Conservation (phyloP, 305 asterid species). For the Solanum hybrid region DNA sequence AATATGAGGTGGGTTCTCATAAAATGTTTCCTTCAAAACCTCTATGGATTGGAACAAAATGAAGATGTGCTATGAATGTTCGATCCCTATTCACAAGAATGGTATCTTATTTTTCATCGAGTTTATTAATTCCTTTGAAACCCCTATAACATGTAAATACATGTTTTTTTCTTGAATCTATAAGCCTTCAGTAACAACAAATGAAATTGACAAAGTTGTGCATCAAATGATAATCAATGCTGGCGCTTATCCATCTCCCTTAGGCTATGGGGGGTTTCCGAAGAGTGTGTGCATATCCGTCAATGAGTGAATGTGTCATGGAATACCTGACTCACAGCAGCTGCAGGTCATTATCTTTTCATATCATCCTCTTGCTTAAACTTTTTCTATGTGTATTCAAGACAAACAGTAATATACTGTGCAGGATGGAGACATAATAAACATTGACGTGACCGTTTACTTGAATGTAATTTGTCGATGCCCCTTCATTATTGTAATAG, state of each 20-base stretch:
- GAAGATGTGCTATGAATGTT: neutral
- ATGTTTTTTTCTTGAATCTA: slow-evolving; percentile 4
- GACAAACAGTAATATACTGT: too few species aligned
- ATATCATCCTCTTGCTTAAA: too few species aligned
- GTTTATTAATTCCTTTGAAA: neutral
- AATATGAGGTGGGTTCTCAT: neutral
- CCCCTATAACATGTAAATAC: neutral
- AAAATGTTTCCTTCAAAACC: neutral
- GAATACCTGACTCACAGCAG: slow-evolving; percentile 76
- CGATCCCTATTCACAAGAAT: neutral
- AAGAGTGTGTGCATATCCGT: slow-evolving; percentile 97
- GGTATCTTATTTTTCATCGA: neutral
- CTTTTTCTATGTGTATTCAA: too few species aligned
- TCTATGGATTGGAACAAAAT: neutral
- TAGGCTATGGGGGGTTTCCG: slow-evolving; percentile 94
- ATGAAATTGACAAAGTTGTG: slow-evolving; percentile 90
- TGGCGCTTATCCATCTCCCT: slow-evolving; percentile 96
- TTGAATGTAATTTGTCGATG: too few species aligned
- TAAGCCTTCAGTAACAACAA: slow-evolving; percentile 89
- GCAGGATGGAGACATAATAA: too few species aligned
- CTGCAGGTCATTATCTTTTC: too few species aligned
- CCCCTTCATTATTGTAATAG: too few species aligned
- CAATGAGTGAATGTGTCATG: slow-evolving; percentile 98
- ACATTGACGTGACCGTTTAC: too few species aligned
- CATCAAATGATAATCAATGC: slow-evolving; percentile 96